These are phyloP conservation scores for Cladosporium oxysporum DNA, from an alignment of 2,329 filamentous ascomycete genomes.

Conservation along the genomic window DNA sequence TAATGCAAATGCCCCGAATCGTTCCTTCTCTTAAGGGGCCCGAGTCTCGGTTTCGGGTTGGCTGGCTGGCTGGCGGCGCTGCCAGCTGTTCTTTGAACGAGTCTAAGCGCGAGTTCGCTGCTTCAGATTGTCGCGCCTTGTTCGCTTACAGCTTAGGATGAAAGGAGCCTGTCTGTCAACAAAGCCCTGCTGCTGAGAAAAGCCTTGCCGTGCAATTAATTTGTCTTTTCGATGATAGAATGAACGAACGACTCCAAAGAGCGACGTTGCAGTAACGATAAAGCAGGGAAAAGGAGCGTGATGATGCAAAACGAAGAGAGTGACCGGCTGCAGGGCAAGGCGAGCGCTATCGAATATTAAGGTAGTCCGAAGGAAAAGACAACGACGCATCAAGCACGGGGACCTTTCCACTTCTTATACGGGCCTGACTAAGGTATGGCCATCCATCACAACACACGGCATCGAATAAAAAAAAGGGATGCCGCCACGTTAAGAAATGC, in stretches of 20 bases:
- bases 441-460: not conserved
- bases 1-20: constrained; percentile 3
- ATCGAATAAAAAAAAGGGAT: not conserved
- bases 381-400: not conserved
- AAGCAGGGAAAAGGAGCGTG: constrained; percentile 10
- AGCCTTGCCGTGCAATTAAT: not conserved
- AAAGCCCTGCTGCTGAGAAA: not conserved
- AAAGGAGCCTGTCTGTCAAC: not conserved
- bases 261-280: not conserved
- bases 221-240: not conserved
- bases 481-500: constrained; percentile 9
- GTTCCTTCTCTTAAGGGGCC: not conserved
- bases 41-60: not conserved
- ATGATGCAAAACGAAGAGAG: not conserved
- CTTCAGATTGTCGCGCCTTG: constrained; percentile 14
- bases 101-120: constrained; percentile 3
- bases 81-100: constrained; percentile 13
- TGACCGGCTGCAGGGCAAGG: constrained; percentile 1
- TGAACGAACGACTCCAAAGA: not conserved
- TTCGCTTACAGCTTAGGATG: constrained; percentile 2
- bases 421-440: not conserved
- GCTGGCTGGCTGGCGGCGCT: not conserved
- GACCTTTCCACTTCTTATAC: constrained; percentile 1
- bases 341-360: not conserved
- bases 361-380: not conserved